Evolutionary conservation across 179 eudicot genomes (phyloP), one percentile per base, ranked within the genome.

Genomic region (Camellia oleifera): DNA sequence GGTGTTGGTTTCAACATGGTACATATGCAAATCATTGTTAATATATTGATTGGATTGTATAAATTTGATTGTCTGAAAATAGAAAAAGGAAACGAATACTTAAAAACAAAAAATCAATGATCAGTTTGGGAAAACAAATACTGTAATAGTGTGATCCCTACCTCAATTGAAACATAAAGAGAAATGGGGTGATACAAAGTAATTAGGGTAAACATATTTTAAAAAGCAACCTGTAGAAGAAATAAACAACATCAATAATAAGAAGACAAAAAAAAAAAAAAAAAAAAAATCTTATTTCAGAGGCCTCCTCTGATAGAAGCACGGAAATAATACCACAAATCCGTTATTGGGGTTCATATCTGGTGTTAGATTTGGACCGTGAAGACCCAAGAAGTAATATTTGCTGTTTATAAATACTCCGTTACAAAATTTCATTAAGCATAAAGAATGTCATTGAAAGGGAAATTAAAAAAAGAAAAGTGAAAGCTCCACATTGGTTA

Each of bases 81-180:
- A 74, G 45, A 83, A 32, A 80, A 23, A 58, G 10, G 42, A 82
- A 65, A 50, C 42, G n/a, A 54, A 56, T n/a, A n/a, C 26, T 79
- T 18, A 23, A 63, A 57, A 0, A 23, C 18, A 0, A 17, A 65
- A 56, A 72, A 76, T 74, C 52, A 9, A 69, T 26, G 18, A 3
- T 18, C 61, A 75, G 79, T 50, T 70, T 46, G 44, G 68, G 7
- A 56, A 26, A 13, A 17, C 0, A 65, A 82, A 61, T 46, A 72
- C 17, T 74, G 26, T 23, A 61, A 69, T 77, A 73, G 54, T 45
- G 65, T 67, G 10, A 79, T 60, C 74, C 73, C 48, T 90, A 93
- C 98, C 98, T 95, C 98, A 81, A 95, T 91, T 45, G 98, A 93
- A 83, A 95, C 98, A 84, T 95, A 95, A 60, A 95, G 98, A 56